Conservation (phyloP, 73 alveolate species). For the Paramecium bursaria region DNA sequence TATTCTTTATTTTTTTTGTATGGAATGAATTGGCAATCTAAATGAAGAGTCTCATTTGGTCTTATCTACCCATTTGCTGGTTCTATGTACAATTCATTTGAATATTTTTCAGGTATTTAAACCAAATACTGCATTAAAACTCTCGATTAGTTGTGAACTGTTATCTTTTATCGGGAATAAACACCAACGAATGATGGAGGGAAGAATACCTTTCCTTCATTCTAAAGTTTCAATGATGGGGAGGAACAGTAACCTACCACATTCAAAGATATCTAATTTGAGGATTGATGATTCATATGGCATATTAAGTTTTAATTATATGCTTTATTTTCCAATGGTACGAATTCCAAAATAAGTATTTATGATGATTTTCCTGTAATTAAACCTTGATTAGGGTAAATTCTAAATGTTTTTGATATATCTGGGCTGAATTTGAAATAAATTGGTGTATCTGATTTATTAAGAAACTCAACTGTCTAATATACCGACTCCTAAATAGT, state of each 20-base stretch:
- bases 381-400: constrained; percentile 91
- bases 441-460: constrained; percentile 97
- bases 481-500: constrained; percentile 93
- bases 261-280: constrained; percentile 84
- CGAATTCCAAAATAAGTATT: constrained; percentile 90
- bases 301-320: constrained; percentile 90
- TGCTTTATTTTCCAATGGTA: constrained; percentile 90
- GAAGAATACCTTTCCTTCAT: constrained; percentile 93
- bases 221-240: constrained; percentile 89
- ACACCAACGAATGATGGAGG: constrained; percentile 98
- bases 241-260: constrained; percentile 93
- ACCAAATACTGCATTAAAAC: constrained; percentile 91
- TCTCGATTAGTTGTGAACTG: constrained; percentile 89
- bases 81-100: constrained; percentile 91
- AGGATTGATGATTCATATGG: constrained; percentile 90
- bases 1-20: constrained; percentile 85
- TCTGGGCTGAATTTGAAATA: constrained; percentile 90
- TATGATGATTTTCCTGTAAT: constrained; percentile 93
- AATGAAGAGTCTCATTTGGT: constrained; percentile 89
- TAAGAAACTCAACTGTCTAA: constrained; percentile 91
- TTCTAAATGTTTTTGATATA: constrained; percentile 93
- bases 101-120: constrained; percentile 89
- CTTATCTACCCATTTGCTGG: constrained; percentile 85
- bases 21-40: constrained; percentile 92
- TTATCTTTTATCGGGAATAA: constrained; percentile 87